Evolutionary conservation across 78 protist species (phyloP).

Genomic region (Salpingoeca rosetta): DNA sequence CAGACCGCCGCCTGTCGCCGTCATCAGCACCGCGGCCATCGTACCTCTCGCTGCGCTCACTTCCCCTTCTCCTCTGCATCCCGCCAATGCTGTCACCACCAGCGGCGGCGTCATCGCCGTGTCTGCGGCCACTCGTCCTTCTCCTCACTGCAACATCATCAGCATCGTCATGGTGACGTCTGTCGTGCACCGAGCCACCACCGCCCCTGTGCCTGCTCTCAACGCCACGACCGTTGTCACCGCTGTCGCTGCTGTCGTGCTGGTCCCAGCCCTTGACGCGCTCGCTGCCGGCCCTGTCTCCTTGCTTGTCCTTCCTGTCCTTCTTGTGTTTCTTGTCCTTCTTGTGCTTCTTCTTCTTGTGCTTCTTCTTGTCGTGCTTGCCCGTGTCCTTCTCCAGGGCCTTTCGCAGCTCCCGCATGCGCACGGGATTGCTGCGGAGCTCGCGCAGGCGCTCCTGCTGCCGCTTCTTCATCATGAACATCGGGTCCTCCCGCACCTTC

Average conservation of each 20-base stretch:
- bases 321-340: not conserved
- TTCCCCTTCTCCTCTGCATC: not conserved
- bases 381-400: not conserved
- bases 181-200: not conserved
- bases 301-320: slow-evolving; percentile 10
- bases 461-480: slow-evolving; percentile 15
- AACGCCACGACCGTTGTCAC: not conserved
- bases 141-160: not conserved
- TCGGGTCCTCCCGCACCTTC: slow-evolving; percentile 45
- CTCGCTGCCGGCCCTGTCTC: too few relatives aligned
- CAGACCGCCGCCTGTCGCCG: not conserved
- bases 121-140: not conserved
- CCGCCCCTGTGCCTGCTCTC: not conserved
- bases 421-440: slow-evolving; percentile 23
- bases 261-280: not conserved
- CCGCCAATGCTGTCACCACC: not conserved
- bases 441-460: slow-evolving; percentile 25
- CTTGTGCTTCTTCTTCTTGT: not conserved
- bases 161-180: not conserved
- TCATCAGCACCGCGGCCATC: not conserved
- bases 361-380: slow-evolving; percentile 39
- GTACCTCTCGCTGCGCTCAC: not conserved
- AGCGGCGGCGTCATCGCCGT: not conserved
- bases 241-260: not conserved
- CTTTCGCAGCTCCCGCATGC: slow-evolving; percentile 19